These are phyloP conservation scores for Salix caprea DNA, from an alignment of 345 rosid species.

Conservation along the genomic window DNA sequence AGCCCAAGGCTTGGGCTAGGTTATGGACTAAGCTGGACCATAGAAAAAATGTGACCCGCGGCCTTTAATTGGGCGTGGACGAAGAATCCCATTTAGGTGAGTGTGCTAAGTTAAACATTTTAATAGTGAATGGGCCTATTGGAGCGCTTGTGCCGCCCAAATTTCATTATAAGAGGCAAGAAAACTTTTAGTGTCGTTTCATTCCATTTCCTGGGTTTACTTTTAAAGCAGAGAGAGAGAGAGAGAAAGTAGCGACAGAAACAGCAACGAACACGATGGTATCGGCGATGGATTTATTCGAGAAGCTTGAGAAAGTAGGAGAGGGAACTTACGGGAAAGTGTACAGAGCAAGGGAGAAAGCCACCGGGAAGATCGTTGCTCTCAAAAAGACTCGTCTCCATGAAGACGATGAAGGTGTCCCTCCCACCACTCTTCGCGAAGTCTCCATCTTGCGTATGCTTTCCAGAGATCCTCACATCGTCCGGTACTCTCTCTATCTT, in stretches of 20 bases:
- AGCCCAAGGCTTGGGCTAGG: too few relatives aligned
- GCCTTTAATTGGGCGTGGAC: not conserved
- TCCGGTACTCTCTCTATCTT: slow-evolving; percentile 36
- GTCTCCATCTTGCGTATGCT: slow-evolving; percentile 98
- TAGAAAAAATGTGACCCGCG: not conserved
- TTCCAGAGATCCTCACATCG: slow-evolving; percentile 88
- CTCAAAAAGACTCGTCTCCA: slow-evolving; percentile 97
- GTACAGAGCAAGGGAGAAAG: slow-evolving; percentile 90
- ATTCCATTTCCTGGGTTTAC: not conserved
- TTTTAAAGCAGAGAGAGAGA: not conserved
- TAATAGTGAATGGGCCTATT: not conserved
- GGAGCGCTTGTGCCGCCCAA: not conserved
- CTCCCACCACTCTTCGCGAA: slow-evolving; percentile 97
- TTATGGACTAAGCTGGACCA: too few relatives aligned
- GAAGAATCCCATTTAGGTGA: too few relatives aligned
- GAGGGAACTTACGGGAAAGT: slow-evolving; percentile 98
- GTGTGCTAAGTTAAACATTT: not conserved
- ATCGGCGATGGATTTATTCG: slow-evolving; percentile 86
- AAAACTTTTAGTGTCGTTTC: not conserved
- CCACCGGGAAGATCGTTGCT: slow-evolving; percentile 87
- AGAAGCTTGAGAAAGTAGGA: slow-evolving; percentile 97
- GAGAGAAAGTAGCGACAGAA: not conserved
- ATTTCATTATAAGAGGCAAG: not conserved
- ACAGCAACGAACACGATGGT: not conserved
- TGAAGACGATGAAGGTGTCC: slow-evolving; percentile 98